Base-by-base conservation (phyloP, 306 rosid genomes). In the Elaeagnus macrophylla region DNA sequence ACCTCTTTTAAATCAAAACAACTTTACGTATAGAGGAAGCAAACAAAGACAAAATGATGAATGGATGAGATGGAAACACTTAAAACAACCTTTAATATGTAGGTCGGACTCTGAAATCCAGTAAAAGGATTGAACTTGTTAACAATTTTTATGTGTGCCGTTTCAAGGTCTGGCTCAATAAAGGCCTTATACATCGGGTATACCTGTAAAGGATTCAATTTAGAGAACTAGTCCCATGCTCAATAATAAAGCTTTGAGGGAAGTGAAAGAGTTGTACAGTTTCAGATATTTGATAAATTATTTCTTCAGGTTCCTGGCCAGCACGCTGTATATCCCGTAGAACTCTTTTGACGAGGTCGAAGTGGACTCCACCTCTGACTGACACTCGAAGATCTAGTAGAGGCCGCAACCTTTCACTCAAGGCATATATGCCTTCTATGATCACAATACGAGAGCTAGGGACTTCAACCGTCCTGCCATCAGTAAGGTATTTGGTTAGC, bases 161-260 rank as follows among this genome's bases (percentile, higher is more conserved):
- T 87, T 67, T 73, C 80, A 60, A 93, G 99, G 79, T 93, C 99
- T 53, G 99, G 99, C 78, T 93, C 99, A 8, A 93, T 93, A 65
- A 77, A 93, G 64, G 99, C 99, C 73, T 93, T 93, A 82, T 93
- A 93, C 99, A 93, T 93, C 53, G 99, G 99, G 77, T 87, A 87
- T 53, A 93, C 99, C 99, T 93, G 88, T 56, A 14, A 64, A 75
- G 56, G 65, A 39, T 37, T 56, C 39, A 55, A 25, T 25, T 25
- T 48, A 73, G 35, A 80, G 63, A 58, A 74, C 49, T 53, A 54
- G 37, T 63, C 6, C 39, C 41, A 60, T 36, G 41, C 32, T 25
- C 15, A 44, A 43, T 47, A 70, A 68, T 13, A 54, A 32, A 35
- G 39, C 55, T 51, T 54, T 60, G 16, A 54, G 56, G n/a, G 48